A percentile compares a stretch with the other conserved stretches of the same genome.
These are phyloP conservation scores for Melastoma candidum DNA, from an alignment of 441 rosid species.

Conservation along the genomic window DNA sequence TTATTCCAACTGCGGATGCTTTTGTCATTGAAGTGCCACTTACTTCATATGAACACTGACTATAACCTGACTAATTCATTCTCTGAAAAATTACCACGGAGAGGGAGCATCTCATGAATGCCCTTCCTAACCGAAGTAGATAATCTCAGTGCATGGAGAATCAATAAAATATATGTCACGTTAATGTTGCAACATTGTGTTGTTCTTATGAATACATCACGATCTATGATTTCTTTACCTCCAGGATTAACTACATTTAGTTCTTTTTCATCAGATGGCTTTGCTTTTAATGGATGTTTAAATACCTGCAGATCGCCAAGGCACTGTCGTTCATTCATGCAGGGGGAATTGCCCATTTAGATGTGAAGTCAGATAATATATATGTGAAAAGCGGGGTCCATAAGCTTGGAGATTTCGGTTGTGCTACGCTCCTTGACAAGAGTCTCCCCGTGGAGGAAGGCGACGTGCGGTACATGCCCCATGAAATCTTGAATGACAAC, in stretches of 20 bases:
- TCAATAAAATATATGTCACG: too few species aligned
- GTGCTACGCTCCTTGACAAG: conserved; percentile 74
- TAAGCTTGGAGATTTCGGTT: conserved; percentile 95
- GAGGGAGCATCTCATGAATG: too few species aligned
- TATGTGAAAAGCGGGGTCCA: conserved; percentile 66
- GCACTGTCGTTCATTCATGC: conserved; percentile 70
- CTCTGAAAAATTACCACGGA: too few species aligned
- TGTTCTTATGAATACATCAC: too few species aligned
- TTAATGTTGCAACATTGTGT: too few species aligned
- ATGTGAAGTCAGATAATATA: conserved; percentile 88
- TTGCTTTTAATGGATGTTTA: conserved; percentile 7
- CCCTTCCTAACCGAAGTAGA: too few species aligned
- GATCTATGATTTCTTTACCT: too few species aligned
- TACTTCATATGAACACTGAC: too few species aligned
- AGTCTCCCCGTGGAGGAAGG: conserved; percentile 91
- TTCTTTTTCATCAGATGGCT: not conserved
- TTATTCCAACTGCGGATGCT: too few species aligned
- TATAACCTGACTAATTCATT: too few species aligned
- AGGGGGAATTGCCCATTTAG: conserved; percentile 85
- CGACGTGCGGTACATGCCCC: conserved; percentile 98
- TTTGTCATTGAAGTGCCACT: too few species aligned
- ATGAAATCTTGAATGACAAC: conserved; percentile 77
- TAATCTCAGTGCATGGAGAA: too few species aligned
- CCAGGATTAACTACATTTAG: not conserved
- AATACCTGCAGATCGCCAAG: conserved; percentile 54